A percentile compares a stretch with the other conserved stretches of the same genome.
phyloP scores from a whole-genome alignment of 1,284 basidiomycete species.

The Heliocybe sulcata region DNA sequence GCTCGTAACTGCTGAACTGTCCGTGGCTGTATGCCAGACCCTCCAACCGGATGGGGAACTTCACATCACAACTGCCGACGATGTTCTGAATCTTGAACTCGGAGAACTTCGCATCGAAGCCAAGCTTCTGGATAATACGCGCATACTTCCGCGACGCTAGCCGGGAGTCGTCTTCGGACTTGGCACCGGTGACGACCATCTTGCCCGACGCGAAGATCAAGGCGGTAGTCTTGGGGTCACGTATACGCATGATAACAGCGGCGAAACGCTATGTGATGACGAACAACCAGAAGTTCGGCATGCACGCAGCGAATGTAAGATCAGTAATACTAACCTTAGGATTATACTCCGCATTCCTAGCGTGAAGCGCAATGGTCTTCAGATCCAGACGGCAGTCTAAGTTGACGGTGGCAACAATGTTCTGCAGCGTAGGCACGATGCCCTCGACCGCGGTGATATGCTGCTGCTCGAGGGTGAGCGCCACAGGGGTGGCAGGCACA shows the following conservation, averaged over 20 bases:
- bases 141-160: conserved; percentile 98
- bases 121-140: conserved; percentile 98
- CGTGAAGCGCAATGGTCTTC: conserved; percentile 98
- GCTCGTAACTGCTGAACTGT: conserved; percentile 97
- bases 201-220: conserved; percentile 99
- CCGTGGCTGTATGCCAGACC: conserved; percentile 98
- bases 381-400: conserved; percentile 95
- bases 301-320: conserved; percentile 35
- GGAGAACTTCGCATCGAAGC: conserved; percentile 98
- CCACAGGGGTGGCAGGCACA: conserved; percentile 53
- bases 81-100: conserved; percentile 99
- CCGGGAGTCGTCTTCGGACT: conserved; percentile 97
- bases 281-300: conserved; percentile 52
- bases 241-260: conserved; percentile 99
- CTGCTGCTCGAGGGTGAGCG: conserved; percentile 79
- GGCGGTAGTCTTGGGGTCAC: conserved; percentile 98
- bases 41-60: conserved; percentile 98
- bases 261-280: conserved; percentile 89
- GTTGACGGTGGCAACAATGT: conserved; percentile 99
- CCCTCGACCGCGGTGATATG: conserved; percentile 93
- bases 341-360: conserved; percentile 98
- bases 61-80: conserved; percentile 97
- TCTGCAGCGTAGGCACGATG: conserved; percentile 92
- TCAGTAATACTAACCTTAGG: conserved; percentile 85
- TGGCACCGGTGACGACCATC: conserved; percentile 99